These are phyloP conservation scores for Arabidopsis hybrid DNA, from an alignment of 441 rosid genomes.

Conservation along the genomic window DNA sequence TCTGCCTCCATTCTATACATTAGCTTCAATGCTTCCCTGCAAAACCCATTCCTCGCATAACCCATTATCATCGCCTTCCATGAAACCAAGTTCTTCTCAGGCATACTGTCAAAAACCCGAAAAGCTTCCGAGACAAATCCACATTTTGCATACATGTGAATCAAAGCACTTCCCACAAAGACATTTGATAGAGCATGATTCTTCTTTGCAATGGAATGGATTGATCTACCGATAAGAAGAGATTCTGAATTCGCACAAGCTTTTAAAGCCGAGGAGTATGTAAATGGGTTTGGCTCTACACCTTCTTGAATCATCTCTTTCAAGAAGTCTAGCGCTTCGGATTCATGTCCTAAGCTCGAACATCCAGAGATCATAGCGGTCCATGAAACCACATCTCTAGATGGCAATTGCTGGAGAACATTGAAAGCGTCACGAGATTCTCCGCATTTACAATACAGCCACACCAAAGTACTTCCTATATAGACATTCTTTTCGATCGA, in stretches of 20 bases:
- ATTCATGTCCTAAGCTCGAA: constrained; percentile 70
- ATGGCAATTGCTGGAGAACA: constrained; percentile 75
- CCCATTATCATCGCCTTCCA: constrained; percentile 87
- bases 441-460: constrained; percentile 86
- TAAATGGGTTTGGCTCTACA: constrained; percentile 79
- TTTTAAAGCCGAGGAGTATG: constrained; percentile 77
- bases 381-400: constrained; percentile 88
- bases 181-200: constrained; percentile 65
- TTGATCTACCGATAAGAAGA: constrained; percentile 62
- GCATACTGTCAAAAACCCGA: constrained; percentile 77
- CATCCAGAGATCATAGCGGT: constrained; percentile 90
- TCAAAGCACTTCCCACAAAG: constrained; percentile 77
- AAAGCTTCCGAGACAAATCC: constrained; percentile 75
- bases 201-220: constrained; percentile 81
- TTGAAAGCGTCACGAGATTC: constrained; percentile 61
- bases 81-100: constrained; percentile 69
- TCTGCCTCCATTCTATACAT: constrained; percentile 80
- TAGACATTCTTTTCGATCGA: constrained; percentile 57
- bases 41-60: constrained; percentile 73
- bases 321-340: constrained; percentile 75
- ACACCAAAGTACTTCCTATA: constrained; percentile 79
- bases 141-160: constrained; percentile 86
- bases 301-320: constrained; percentile 89
- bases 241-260: constrained; percentile 83
- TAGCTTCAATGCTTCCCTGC: constrained; percentile 81